Percentiles rank a stretch among this genome's conserved stretches.
These are phyloP conservation scores for Fusarium domesticum DNA, from an alignment of 2,329 filamentous ascomycete species.

Conservation along the genomic window DNA sequence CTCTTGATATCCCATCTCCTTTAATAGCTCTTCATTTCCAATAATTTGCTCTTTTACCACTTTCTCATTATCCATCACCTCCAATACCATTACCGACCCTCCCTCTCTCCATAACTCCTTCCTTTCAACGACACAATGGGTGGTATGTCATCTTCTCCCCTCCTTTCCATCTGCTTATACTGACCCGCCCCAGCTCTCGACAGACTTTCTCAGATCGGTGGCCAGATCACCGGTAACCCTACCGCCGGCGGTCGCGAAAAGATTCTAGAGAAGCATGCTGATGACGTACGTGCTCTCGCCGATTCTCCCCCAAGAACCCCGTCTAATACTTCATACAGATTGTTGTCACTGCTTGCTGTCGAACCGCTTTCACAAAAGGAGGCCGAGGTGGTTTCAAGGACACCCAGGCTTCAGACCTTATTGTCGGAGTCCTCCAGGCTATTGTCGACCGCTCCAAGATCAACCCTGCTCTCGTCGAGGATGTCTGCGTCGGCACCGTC, in stretches of 20 bases:
- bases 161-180: slow-evolving; percentile 8
- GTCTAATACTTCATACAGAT: slow-evolving; percentile 50
- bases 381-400: slow-evolving; percentile 96
- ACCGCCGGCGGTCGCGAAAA: slow-evolving; percentile 50
- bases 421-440: slow-evolving; percentile 77
- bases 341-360: slow-evolving; percentile 88
- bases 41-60: not conserved
- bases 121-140: slow-evolving; percentile 33
- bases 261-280: slow-evolving; percentile 63
- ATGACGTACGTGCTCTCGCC: slow-evolving; percentile 52
- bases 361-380: slow-evolving; percentile 88
- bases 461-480: slow-evolving; percentile 83
- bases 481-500: slow-evolving; percentile 88
- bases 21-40: not conserved
- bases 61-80: not conserved
- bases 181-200: slow-evolving; percentile 48
- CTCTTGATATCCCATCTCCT: not conserved
- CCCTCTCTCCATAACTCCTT: not conserved
- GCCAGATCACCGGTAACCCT: slow-evolving; percentile 62
- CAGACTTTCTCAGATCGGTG: slow-evolving; percentile 57
- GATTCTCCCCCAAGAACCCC: not conserved
- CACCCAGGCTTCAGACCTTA: slow-evolving; percentile 79
- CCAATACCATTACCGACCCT: not conserved
- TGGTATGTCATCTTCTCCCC: slow-evolving; percentile 31
- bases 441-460: slow-evolving; percentile 83